phyloP scores from a whole-genome alignment of 2,329 filamentous ascomycete species.

The Fusarium sp. region DNA sequence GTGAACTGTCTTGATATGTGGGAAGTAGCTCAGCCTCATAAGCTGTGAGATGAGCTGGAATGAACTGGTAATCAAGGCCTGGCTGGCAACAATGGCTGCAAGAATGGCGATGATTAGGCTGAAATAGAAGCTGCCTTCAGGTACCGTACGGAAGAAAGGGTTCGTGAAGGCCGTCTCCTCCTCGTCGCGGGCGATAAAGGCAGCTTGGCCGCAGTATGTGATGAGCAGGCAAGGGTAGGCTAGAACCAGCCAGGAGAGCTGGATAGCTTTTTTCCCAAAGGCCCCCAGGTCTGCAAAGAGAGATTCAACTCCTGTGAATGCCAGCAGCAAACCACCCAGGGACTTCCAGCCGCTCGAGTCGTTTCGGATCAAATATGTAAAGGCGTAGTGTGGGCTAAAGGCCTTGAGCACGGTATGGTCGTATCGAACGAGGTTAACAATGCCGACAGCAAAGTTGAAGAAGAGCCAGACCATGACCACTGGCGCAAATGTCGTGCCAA shows the following conservation, averaged over 20 bases:
- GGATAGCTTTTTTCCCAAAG: slow-evolving; percentile 76
- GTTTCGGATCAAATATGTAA: slow-evolving; percentile 70
- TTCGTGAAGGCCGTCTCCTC: slow-evolving; percentile 61
- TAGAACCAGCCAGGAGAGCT: slow-evolving; percentile 77
- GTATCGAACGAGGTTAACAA: slow-evolving; percentile 68
- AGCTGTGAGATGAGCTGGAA: slow-evolving; percentile 79
- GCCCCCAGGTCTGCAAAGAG: slow-evolving; percentile 83
- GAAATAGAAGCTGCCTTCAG: slow-evolving; percentile 75
- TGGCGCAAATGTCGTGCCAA: slow-evolving; percentile 72
- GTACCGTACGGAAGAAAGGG: slow-evolving; percentile 79
- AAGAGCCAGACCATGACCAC: slow-evolving; percentile 75
- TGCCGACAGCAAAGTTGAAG: slow-evolving; percentile 71
- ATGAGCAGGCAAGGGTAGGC: slow-evolving; percentile 75
- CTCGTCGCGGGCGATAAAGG: slow-evolving; percentile 73
- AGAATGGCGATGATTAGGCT: slow-evolving; percentile 76
- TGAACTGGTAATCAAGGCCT: slow-evolving; percentile 81
- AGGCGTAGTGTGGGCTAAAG: slow-evolving; percentile 70
- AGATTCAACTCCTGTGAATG: slow-evolving; percentile 83
- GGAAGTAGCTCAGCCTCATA: slow-evolving; percentile 79
- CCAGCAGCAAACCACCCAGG: slow-evolving; percentile 77
- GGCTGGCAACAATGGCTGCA: slow-evolving; percentile 80
- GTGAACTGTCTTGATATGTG: slow-evolving; percentile 79
- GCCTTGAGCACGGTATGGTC: slow-evolving; percentile 67
- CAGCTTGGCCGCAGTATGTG: slow-evolving; percentile 79
- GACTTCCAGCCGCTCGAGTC: slow-evolving; percentile 71